Base-by-base conservation (phyloP, 2,329 filamentous ascomycete species). In the Berkeleyomyces basicola region DNA sequence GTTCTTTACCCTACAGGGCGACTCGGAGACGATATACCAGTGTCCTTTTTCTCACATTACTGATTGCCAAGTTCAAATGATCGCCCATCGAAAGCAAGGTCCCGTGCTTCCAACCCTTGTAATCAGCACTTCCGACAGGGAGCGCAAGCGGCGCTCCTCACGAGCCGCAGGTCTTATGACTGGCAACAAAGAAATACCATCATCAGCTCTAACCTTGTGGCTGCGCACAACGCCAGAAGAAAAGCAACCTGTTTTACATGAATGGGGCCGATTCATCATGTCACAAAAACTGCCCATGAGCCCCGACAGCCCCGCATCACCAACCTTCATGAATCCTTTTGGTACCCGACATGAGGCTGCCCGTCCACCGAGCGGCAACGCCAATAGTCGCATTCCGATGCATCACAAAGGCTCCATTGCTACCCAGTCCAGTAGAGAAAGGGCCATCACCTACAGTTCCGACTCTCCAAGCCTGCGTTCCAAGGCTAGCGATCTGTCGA, bases 71-170 rank as follows among this genome's bases (percentile, higher is more conserved):
- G 76, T 84, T 40, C 81, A 84, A 69, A 77, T 78, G 70, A 67
- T 84, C 14, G 75, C 81, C 49, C 79, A 85, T 67, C 79, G 82
- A 59, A 86, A 86, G 68, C 81, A 84, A 68, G 79, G 79, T 0
- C 78, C 80, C 9, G 74, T 79, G 3, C 71, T 82, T 6, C 82
- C 82, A 1, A 86, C 83, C 4, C 75, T 86, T 10, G 74, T 84
- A 55, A 69, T 86, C 44, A 80, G 75, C 66, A 72, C 86, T 58
- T 75, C 77, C 44, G 82, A 85, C 66, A 84, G 82, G 69, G 74
- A 83, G 66, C 79, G 81, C 62, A 86, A 85, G 68, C 79, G 83
- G 59, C 77, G 83, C 65, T 86, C 83, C 57, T 86, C 83, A 67
- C 77, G 83, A 65, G 81, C 83, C 3, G 78, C 80, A 3, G 80